Conservation (phyloP, 2,329 filamentous ascomycete species). For the Harringtonia lauricola region DNA sequence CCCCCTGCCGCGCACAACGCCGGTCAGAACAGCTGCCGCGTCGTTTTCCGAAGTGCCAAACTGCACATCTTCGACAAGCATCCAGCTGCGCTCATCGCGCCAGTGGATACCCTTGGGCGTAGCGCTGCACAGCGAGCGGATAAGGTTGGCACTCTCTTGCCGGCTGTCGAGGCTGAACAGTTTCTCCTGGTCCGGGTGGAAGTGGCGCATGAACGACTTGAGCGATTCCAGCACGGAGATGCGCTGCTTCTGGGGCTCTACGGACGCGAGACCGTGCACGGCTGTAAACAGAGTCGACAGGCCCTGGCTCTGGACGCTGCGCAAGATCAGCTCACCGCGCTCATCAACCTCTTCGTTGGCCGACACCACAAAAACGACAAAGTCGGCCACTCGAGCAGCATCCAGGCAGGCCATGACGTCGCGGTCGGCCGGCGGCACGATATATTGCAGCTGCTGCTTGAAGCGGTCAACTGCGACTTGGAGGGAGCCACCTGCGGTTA, state of each 20-base stretch:
- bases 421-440: conserved; percentile 50
- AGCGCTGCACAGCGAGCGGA: conserved; percentile 82
- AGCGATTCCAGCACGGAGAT: conserved; percentile 69
- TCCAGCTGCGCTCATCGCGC: conserved; percentile 93
- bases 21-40: conserved; percentile 52
- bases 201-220: conserved; percentile 87
- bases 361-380: conserved; percentile 77
- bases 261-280: conserved; percentile 65
- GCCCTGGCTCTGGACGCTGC: conserved; percentile 85
- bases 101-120: conserved; percentile 90
- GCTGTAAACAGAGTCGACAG: conserved; percentile 85
- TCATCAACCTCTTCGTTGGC: conserved; percentile 75
- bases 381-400: conserved; percentile 80
- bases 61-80: conserved; percentile 73
- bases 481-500: conserved; percentile 28
- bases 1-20: conserved; percentile 73
- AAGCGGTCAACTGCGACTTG: conserved; percentile 75
- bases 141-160: conserved; percentile 83
- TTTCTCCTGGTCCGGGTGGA: conserved; percentile 87
- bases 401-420: conserved; percentile 73
- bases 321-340: conserved; percentile 73
- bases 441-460: conserved; percentile 86
- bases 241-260: conserved; percentile 71
- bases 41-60: conserved; percentile 48
- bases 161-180: conserved; percentile 78